Base-by-base conservation (phyloP, 495 filamentous ascomycete genomes). In the Amphirosellinia nigrospora region DNA sequence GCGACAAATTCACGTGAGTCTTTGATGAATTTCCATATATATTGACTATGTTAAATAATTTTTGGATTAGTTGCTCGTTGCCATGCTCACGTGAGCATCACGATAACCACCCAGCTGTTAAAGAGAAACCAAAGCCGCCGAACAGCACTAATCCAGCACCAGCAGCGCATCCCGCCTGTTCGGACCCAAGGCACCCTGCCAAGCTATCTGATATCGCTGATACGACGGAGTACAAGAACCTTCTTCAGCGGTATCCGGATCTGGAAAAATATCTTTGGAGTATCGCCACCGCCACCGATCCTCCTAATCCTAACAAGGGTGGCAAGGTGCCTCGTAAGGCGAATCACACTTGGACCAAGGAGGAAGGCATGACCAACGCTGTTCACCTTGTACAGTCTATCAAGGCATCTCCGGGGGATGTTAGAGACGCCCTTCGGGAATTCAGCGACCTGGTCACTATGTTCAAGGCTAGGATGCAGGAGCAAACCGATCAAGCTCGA, bases 51-150 rank as follows among this genome's bases (percentile, higher is more conserved):
- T 65, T 70, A 63, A 63, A 71, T 19, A 70, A 50, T 53, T 30
- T 26, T 36, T 39, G 50, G n/a, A 26, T 30, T 53, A 94, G 91
- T 74, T 94, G 91, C 73, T 93, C 91, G 1, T 83, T 92, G 55
- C 79, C 84, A 30, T 94, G 91, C 78, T 91, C 86, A 66, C 88
- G 86, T 71, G 78, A 83, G 34, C 91, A 94, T 81, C 90, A 87
- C 26, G 74, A 74, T 7, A 76, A 70, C 56, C 76, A 78, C 58
- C 76, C 74, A 1, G 39, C 61, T 53, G 48, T 74, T 2, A 56
- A 73, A 11, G 38, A 59, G 53, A 61, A 66, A 23, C n/a, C 58
- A 56, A 62, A 39, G 36, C 21, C 26, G 13, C 28, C n/a, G 7
- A 32, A 28, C 15, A 13, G 19, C 43, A 59, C 30, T 61, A 32